Base-by-base conservation (phyloP, 2,329 filamentous ascomycete species). In the Paracoccidioides brasiliensis region DNA sequence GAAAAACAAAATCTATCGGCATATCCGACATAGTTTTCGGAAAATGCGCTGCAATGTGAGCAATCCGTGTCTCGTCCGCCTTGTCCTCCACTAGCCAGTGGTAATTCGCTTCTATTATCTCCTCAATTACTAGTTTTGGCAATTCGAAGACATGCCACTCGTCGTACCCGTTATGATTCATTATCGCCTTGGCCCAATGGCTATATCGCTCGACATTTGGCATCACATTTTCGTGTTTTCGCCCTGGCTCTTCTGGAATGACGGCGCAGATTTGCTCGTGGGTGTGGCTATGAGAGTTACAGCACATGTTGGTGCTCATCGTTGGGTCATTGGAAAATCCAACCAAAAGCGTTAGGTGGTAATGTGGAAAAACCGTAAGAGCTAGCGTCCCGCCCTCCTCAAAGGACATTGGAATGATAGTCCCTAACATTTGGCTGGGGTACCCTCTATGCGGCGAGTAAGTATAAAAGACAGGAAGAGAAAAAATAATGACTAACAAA, bases 1-100 rank as follows among this genome's bases (percentile, higher is more conserved):
- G 56, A 40, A 64, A 58, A 6, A 77, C 59, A 0, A 72, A 69
- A 41, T 69, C 60, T 0, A 63, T 61, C 0, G 72, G 65, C 48
- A 70, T 70, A 0, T 22, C 48, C 5, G 67, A 62, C 0, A 53
- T 57, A 1, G 53, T 52, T 40, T 67, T 45, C 0, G 65, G 66
- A 2, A 59, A 44, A 7, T 73, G 61, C 4, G 66, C 64, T 5
- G 40, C 42, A 35, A 61, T 30, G 4, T 69, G 67, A 4, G 63
- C 50, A 4, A 74, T 32, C 8, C 8, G 15, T 30, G 28, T 9
- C 32, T 50, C 12, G 8, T 32, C 33, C 46, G 33, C 10, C 33
- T 50, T 8, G 7, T 32, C 14, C 46, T 9, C 30, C 8, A 9
- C 8, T 14, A 5, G 10, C 46, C 46, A 50, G 33, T 28, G 15